Evolutionary conservation across 352 stramenopile genomes (phyloP).

Genomic region (Thraustotheca clavata): DNA sequence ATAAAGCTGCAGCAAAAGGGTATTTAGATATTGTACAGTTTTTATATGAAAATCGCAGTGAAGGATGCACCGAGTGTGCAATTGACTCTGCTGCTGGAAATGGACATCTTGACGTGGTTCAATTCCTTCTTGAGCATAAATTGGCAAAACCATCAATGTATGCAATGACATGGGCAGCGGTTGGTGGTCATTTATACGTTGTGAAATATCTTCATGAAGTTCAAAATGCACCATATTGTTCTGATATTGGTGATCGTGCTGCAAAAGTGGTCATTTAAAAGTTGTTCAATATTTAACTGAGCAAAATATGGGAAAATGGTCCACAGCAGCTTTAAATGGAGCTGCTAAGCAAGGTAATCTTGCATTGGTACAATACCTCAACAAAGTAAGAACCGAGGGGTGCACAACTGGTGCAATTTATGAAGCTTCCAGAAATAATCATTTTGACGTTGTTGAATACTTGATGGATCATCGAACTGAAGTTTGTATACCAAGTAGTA

Average conservation of each 20-base stretch:
- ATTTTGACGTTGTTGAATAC: background rate
- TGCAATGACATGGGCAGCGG: constrained; percentile 17
- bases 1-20: constrained; percentile 30
- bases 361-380: background rate
- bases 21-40: constrained; percentile 27
- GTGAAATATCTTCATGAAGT: constrained; percentile 6
- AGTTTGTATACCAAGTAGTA: no score
- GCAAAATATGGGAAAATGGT: background rate
- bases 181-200: constrained; percentile 17
- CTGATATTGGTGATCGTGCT: background rate
- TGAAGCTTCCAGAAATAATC: background rate
- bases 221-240: background rate
- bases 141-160: background rate
- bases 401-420: background rate
- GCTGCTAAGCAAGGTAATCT: background rate
- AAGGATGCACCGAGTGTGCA: constrained; percentile 23
- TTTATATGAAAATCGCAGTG: constrained; percentile 24
- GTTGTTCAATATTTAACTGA: background rate
- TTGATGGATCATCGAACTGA: no score
- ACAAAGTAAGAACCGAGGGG: background rate
- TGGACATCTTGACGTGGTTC: background rate
- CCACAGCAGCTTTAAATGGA: background rate
- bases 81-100: background rate
- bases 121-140: background rate
- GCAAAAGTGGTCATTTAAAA: background rate